A percentile compares a stretch with the other conserved stretches of the same genome.
phyloP scores from a whole-genome alignment of 2,329 filamentous ascomycete species.

The Ophiostoma montium region DNA sequence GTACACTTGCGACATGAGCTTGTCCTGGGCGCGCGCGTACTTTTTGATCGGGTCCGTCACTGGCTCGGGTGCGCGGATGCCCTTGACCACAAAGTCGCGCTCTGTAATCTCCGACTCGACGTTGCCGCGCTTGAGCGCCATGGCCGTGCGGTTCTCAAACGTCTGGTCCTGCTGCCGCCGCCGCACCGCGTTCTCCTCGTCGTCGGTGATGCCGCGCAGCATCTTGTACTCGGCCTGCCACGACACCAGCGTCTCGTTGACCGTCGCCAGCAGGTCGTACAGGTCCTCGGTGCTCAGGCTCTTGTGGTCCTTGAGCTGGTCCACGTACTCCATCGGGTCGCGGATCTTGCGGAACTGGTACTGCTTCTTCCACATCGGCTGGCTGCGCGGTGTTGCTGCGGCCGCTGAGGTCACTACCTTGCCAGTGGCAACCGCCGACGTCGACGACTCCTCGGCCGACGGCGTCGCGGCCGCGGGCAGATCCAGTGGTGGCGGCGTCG shows the following conservation, averaged over 20 bases:
- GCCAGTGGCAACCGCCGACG: not conserved
- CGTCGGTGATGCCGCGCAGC: constrained; percentile 36
- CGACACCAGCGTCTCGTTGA: constrained; percentile 31
- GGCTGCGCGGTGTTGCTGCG: constrained; percentile 4
- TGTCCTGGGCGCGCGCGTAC: constrained; percentile 35
- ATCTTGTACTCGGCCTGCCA: constrained; percentile 42
- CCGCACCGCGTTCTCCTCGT: constrained; percentile 41
- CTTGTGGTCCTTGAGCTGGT: constrained; percentile 35
- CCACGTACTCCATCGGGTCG: constrained; percentile 33
- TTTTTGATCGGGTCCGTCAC: constrained; percentile 31
- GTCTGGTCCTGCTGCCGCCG: constrained; percentile 28
- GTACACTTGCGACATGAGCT: constrained; percentile 44
- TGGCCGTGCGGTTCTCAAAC: constrained; percentile 23
- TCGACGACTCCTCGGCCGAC: not conserved
- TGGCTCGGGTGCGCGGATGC: constrained; percentile 32
- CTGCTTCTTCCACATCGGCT: constrained; percentile 20
- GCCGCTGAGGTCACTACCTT: not conserved
- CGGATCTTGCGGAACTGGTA: constrained; percentile 37
- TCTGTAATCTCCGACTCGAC: constrained; percentile 31
- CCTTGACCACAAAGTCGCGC: constrained; percentile 38
- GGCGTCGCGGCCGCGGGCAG: not conserved
- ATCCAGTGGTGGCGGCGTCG: not conserved
- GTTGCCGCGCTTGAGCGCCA: constrained; percentile 32
- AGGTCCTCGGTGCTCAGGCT: constrained; percentile 33
- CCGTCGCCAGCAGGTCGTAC: constrained; percentile 28